phyloP scores from a whole-genome alignment of 176 grass and related monocot genomes.

The Carex myosuroides region DNA sequence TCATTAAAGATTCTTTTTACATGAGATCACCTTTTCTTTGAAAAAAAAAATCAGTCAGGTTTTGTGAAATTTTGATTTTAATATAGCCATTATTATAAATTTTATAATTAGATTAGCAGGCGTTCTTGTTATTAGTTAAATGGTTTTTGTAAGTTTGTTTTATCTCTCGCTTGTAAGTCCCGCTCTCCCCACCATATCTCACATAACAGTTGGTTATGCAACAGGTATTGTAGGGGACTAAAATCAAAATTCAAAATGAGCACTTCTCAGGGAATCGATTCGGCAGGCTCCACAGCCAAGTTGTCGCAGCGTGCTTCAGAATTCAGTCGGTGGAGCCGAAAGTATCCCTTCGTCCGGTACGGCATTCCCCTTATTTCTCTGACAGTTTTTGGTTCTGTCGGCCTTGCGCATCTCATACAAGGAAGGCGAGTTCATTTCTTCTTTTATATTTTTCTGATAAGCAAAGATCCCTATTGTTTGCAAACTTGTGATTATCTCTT shows the following conservation, averaged over 20 bases:
- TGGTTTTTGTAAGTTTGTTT: not conserved
- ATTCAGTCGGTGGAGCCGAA: constrained; percentile 67
- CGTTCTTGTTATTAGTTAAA: not conserved
- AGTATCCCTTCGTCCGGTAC: constrained; percentile 71
- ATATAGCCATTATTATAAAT: no score
- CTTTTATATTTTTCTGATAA: not conserved
- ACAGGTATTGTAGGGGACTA: not conserved
- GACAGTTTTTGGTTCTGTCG: constrained; percentile 76
- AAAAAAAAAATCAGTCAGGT: no score
- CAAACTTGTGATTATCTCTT: not conserved
- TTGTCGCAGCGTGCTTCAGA: constrained; percentile 38
- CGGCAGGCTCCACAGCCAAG: constrained; percentile 26
- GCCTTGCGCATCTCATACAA: constrained; percentile 81
- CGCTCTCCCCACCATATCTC: not conserved
- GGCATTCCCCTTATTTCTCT: constrained; percentile 82
- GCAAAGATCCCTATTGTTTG: not conserved
- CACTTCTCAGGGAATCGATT: constrained; percentile 33
- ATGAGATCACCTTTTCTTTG: not conserved
- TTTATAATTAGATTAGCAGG: no score
- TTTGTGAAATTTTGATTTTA: not conserved
- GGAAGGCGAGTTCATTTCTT: constrained; percentile 42
- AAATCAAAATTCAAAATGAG: constrained; percentile 18
- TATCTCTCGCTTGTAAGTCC: not conserved
- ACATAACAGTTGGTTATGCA: not conserved
- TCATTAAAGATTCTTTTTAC: not conserved